These are phyloP conservation scores for Nakaseomyces sp. DNA, from an alignment of 1,139 yeast genomes.

Conservation along the genomic window DNA sequence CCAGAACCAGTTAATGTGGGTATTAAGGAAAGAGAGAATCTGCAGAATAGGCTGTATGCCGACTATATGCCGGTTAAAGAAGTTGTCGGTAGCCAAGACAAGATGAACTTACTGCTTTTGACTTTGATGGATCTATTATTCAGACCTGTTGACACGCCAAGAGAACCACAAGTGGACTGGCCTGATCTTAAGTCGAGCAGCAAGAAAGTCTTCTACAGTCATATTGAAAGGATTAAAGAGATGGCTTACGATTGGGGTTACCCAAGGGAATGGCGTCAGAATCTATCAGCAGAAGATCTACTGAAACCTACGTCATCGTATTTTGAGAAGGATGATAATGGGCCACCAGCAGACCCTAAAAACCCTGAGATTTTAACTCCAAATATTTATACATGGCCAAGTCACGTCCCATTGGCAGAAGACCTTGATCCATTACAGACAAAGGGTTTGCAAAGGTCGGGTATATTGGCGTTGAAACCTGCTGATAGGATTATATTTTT, in stretches of 20 bases:
- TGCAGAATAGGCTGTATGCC: slow-evolving; percentile 17
- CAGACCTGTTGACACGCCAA: slow-evolving; percentile 18
- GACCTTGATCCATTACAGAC: slow-evolving; percentile 30
- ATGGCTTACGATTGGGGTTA: slow-evolving; percentile 33
- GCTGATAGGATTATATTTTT: slow-evolving; percentile 41
- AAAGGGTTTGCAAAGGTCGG: slow-evolving; percentile 37
- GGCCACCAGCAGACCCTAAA: slow-evolving; percentile 35
- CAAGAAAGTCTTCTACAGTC: slow-evolving; percentile 27
- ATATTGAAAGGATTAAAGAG: slow-evolving; percentile 38
- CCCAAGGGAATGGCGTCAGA: slow-evolving; percentile 39
- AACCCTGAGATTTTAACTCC: slow-evolving; percentile 35
- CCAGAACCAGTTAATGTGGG: slow-evolving; percentile 14
- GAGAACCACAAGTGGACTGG: slow-evolving; percentile 19
- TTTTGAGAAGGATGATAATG: slow-evolving; percentile 20
- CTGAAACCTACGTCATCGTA: slow-evolving; percentile 17
- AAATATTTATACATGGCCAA: slow-evolving; percentile 21
- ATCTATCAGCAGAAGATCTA: slow-evolving; percentile 10
- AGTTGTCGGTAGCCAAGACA: slow-evolving; percentile 25
- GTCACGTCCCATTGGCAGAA: slow-evolving; percentile 16
- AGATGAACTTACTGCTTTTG: slow-evolving; percentile 25
- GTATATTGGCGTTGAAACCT: slow-evolving; percentile 41
- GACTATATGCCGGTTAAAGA: slow-evolving; percentile 25
- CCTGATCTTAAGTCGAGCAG: slow-evolving; percentile 14
- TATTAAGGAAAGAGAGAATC: slow-evolving; percentile 12
- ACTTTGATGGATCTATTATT: slow-evolving; percentile 23